Base-by-base conservation (phyloP, 2,329 filamentous ascomycete genomes). In the Epichloe brachyelytri region DNA sequence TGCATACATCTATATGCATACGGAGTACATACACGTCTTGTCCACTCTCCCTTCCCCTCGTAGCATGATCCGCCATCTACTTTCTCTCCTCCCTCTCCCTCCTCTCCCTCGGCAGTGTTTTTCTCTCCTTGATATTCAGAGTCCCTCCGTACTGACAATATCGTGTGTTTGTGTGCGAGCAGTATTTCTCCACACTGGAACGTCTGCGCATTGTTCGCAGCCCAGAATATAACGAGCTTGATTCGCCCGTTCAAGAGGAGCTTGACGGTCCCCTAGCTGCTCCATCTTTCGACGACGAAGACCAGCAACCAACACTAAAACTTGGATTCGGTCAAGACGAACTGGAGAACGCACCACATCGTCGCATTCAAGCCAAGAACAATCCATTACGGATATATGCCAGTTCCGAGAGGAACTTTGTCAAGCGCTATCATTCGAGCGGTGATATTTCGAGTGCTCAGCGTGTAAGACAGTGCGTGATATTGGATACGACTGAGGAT, bases 161-260 rank as follows among this genome's bases (percentile, higher is more conserved):
- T 30, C 40, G 20, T 37, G 19, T 36, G 3, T 11, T 15, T 6
- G 19, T 12, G 34, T 26, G n/a, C 30, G 50, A 49, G 40, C 64
- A 88, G 79, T 87, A 85, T 69, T 87, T 88, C 69, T 86, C 83
- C 34, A 82, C 79, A 7, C 73, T 85, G 55, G 85, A 88, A 66
- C 78, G 83, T 52, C 73, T 86, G 53, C 79, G 80, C 59, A 80
- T 88, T 63, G 77, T 77, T 48, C 79, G 81, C 59, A 57, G 59
- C 41, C 55, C 59, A 26, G 62, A 68, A 68, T 46, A 41, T 59
- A 64, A 46, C 58, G 63, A 53, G 53, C 59, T 53, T 51, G 62
- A 56, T 56, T 58, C 46, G 58, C 48, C 43, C 57, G 46, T 58
- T 61, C 57, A 51, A 55, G 61, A 53, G 53, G 60, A 38, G 48